Conservation (phyloP, 169 alveolate species). For the Eimeria necatrix region DNA sequence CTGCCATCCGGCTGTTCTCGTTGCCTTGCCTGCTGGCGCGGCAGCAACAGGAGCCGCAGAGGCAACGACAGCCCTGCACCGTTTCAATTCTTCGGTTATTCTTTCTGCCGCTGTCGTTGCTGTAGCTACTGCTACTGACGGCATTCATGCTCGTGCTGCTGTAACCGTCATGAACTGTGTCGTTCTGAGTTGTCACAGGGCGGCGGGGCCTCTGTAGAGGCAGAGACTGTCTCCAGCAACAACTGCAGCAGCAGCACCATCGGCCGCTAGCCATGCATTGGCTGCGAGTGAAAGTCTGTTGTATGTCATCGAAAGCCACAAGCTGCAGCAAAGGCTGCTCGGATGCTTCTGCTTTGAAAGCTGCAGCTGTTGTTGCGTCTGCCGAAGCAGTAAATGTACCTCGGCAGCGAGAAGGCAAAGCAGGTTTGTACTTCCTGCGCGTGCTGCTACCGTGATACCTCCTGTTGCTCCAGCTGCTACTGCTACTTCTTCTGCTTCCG, state of each 20-base stretch:
- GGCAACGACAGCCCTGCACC: constrained; percentile 39
- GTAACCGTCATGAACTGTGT: neutral
- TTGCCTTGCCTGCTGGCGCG: neutral
- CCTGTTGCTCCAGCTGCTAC: neutral
- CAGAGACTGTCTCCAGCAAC: constrained; percentile 12
- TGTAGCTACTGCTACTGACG: neutral
- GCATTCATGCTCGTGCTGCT: neutral
- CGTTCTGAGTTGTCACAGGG: neutral
- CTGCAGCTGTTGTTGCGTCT: constrained; percentile 33
- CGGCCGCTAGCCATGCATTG: constrained; percentile 32
- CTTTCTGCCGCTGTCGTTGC: neutral
- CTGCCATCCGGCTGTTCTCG: neutral
- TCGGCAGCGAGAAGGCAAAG: too few species aligned
- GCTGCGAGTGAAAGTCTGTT: constrained; percentile 62
- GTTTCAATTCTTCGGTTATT: neutral
- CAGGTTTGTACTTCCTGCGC: neutral
- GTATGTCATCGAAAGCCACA: constrained; percentile 62
- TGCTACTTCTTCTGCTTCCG: constrained; percentile 5
- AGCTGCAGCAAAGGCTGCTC: constrained; percentile 33
- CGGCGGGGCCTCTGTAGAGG: neutral
- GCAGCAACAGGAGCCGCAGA: constrained; percentile 63
- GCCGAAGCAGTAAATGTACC: neutral
- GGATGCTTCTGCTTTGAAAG: neutral
- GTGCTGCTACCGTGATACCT: neutral
- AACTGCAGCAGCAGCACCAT: constrained; percentile 74